Evolutionary conservation across 495 filamentous ascomycete species (phyloP), one percentile per base, ranked within the genome.

Genomic region (Aspergillus heteromorphus): DNA sequence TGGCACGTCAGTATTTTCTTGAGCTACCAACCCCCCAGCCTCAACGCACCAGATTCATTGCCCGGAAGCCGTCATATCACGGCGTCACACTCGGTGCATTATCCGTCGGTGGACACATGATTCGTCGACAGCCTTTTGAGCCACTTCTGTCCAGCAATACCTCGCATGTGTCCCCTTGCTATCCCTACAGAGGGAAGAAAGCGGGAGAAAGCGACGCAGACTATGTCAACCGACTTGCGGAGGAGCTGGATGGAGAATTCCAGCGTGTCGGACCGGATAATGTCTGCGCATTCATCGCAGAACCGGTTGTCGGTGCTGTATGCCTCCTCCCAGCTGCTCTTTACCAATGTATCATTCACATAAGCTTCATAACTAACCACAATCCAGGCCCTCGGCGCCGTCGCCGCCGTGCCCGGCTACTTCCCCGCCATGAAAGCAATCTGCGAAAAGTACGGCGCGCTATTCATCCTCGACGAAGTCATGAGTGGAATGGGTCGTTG

Each of bases 401-500:
- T 86, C 8, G 78, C 85, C 10, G 72, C 83, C 9, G 78, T 86
- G 3, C 67, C 73, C 0, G 86, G 84, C 0, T 92, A 90, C 55
- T 77, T 89, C 51, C 66, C 69, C 34, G 83, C 81, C 31, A 80
- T 89, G 70, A 77, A 78, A 62, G 64, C 67, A 4, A 61, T 92
- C 4, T 89, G 87, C 62, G 68, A 81, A 25, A 79, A 79, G 53
- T 73, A 88, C 59, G 87, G 84, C 25, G 83, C 81, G 0, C 76
- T 91, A 2, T 71, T 89, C 23, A 84, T 91, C 43, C 68, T 88
- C 6, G 88, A 92, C 53, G 88, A 92, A 55, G 80, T 90, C 30
- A 91, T 92, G 87, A 83, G 85, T 60, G 88, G 87, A 0, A 88
- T 88, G 80, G 87, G 87, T 1, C 76, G 85, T 7, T 79, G 76